These are phyloP conservation scores for Ziziphus jujuba DNA, from an alignment of 306 rosid species.

Conservation along the genomic window DNA sequence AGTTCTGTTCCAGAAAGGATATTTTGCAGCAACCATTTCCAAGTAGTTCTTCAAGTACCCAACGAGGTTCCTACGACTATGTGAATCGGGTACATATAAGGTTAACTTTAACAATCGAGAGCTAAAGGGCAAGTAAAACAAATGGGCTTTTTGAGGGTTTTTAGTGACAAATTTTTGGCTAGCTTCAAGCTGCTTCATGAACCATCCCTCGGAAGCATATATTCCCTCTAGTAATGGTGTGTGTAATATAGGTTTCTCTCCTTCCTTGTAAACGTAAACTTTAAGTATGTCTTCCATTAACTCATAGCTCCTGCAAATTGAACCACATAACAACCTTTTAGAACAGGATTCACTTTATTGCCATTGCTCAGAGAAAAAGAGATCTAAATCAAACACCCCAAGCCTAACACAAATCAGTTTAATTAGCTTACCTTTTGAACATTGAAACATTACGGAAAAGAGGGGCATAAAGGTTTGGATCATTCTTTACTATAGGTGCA, in stretches of 20 bases:
- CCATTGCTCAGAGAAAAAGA: too few relatives aligned
- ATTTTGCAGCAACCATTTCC: slow-evolving; percentile 53
- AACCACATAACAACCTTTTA: neutral
- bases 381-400: too few relatives aligned
- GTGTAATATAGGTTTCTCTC: slow-evolving; percentile 79
- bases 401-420: neutral
- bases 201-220: slow-evolving; percentile 99
- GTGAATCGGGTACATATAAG: slow-evolving; percentile 69
- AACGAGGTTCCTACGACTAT: slow-evolving; percentile 56
- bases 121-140: slow-evolving; percentile 96
- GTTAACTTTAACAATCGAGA: slow-evolving; percentile 69
- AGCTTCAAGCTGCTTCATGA: slow-evolving; percentile 71
- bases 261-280: slow-evolving; percentile 77
- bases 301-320: slow-evolving; percentile 75
- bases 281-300: slow-evolving; percentile 83
- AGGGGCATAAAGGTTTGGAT: slow-evolving; percentile 61
- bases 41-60: slow-evolving; percentile 59
- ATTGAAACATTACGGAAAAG: slow-evolving; percentile 68
- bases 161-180: slow-evolving; percentile 62
- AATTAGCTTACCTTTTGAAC: slow-evolving; percentile 58
- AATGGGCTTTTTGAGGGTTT: slow-evolving; percentile 70
- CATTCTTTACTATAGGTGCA: slow-evolving; percentile 54
- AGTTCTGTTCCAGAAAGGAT: slow-evolving; percentile 90
- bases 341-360: neutral
- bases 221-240: slow-evolving; percentile 64